A percentile compares a stretch with the other conserved stretches of the same genome.
Conservation (phyloP, 2,329 filamentous ascomycete genomes). For the Coniochaeta ligniaria region DNA sequence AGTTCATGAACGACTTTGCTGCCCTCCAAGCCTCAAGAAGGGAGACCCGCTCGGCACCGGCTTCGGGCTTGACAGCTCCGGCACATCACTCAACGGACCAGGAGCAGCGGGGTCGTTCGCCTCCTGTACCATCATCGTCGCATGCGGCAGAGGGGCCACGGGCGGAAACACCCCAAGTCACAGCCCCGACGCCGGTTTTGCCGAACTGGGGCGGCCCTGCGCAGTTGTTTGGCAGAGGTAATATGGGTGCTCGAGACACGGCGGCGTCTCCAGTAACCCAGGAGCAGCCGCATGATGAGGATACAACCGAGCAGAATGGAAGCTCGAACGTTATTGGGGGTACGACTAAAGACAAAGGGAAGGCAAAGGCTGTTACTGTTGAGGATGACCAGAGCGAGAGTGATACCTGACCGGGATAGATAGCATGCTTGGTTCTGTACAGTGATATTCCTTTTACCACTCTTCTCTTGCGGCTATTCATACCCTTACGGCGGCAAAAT, state of each 20-base stretch:
- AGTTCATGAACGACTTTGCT: background rate
- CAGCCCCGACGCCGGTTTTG: background rate
- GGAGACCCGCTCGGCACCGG: background rate
- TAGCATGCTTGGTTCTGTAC: background rate
- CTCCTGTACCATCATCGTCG: background rate
- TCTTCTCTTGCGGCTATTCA: background rate
- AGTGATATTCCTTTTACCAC: background rate
- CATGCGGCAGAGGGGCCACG: background rate
- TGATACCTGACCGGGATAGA: background rate
- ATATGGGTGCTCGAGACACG: background rate
- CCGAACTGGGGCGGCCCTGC: constrained; percentile 2
- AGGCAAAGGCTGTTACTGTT: constrained; percentile 1
- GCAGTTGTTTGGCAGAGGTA: background rate
- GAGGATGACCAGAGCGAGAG: constrained; percentile 1
- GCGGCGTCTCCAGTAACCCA: background rate
- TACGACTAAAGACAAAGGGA: background rate
- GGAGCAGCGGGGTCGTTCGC: background rate
- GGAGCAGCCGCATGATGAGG: background rate
- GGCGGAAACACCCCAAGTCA: background rate
- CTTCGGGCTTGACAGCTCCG: background rate
- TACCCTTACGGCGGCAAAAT: too few species aligned
- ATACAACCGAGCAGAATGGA: background rate
- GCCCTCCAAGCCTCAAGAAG: background rate
- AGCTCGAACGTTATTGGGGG: background rate
- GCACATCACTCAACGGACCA: background rate